These are phyloP conservation scores for Bocquillonia castaneifolia DNA, from an alignment of 441 rosid genomes.

Conservation along the genomic window DNA sequence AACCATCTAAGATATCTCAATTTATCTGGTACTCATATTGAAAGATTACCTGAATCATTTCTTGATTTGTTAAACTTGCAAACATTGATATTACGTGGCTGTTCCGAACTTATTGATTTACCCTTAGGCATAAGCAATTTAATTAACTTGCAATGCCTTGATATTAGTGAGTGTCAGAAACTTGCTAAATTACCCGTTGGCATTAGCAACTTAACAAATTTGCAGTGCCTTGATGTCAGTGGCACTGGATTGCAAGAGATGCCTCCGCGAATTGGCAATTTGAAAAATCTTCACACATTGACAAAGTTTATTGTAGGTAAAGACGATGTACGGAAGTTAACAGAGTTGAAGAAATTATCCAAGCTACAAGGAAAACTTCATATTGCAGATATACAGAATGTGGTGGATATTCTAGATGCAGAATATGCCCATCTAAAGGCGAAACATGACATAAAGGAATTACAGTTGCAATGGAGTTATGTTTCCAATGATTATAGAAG, in stretches of 20 bases:
- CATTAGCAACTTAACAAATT: too few species aligned
- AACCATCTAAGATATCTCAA: slow-evolving; percentile 15
- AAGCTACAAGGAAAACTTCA: slow-evolving; percentile 4
- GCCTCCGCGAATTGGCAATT: background rate
- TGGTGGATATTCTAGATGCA: slow-evolving; percentile 4
- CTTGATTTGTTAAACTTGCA: slow-evolving; percentile 11
- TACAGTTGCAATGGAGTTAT: background rate
- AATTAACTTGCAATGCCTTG: slow-evolving; percentile 2
- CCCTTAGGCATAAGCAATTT: background rate
- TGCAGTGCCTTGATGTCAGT: too few species aligned
- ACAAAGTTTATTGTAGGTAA: too few species aligned
- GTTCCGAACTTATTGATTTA: background rate
- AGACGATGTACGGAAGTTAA: too few species aligned
- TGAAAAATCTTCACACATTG: too few species aligned
- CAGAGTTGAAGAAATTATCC: background rate
- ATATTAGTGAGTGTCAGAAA: background rate
- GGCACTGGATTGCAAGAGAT: background rate
- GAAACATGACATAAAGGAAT: background rate
- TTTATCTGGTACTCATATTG: background rate
- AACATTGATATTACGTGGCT: background rate
- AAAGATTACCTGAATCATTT: slow-evolving; percentile 11
- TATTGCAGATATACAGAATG: slow-evolving; percentile 5
- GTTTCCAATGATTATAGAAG: background rate
- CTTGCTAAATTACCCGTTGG: too few species aligned
- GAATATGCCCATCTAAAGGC: background rate